A percentile compares a stretch with the other conserved stretches of the same genome.
Conservation (phyloP, 306 rosid species). For the Sesbania bispinosa region DNA sequence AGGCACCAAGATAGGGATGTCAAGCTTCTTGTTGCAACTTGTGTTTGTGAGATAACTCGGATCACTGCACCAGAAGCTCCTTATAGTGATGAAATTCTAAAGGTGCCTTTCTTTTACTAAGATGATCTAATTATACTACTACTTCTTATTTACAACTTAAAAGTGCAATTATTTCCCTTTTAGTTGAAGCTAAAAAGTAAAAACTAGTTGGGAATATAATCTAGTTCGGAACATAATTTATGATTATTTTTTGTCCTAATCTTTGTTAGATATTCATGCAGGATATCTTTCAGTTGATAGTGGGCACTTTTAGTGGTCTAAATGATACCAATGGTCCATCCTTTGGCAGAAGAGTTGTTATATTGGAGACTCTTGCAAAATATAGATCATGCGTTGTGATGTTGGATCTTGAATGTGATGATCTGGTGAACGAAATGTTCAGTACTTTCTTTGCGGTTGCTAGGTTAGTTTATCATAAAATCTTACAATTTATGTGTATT, state of each 20-base stretch:
- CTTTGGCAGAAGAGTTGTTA: constrained; percentile 90
- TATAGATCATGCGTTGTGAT: constrained; percentile 99
- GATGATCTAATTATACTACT: constrained; percentile 1
- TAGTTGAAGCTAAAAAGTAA: neutral
- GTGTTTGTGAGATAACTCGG: constrained; percentile 94
- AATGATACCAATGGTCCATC: constrained; percentile 89
- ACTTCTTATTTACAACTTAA: constrained; percentile 4
- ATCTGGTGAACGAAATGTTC: constrained; percentile 91
- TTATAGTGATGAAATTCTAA: constrained; percentile 79
- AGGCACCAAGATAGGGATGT: constrained; percentile 94
- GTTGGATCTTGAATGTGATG: constrained; percentile 98
- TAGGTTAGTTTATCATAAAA: constrained; percentile 58
- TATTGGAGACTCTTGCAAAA: constrained; percentile 95
- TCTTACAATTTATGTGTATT: constrained; percentile 40
- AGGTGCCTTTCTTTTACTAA: constrained; percentile 47
- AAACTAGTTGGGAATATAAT: constrained; percentile 5
- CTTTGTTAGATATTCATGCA: constrained; percentile 42
- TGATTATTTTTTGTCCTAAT: constrained; percentile 24
- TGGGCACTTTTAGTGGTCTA: constrained; percentile 85
- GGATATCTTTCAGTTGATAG: constrained; percentile 89
- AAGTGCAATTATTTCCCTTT: neutral
- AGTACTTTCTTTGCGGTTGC: constrained; percentile 77
- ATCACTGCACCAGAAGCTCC: constrained; percentile 99
- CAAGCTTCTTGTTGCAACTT: constrained; percentile 93
- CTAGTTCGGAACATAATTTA: constrained; percentile 51